Evolutionary conservation across 2,329 filamentous ascomycete species (phyloP), one percentile per base, ranked within the genome.

Genomic region (Trichophyton rubrum): DNA sequence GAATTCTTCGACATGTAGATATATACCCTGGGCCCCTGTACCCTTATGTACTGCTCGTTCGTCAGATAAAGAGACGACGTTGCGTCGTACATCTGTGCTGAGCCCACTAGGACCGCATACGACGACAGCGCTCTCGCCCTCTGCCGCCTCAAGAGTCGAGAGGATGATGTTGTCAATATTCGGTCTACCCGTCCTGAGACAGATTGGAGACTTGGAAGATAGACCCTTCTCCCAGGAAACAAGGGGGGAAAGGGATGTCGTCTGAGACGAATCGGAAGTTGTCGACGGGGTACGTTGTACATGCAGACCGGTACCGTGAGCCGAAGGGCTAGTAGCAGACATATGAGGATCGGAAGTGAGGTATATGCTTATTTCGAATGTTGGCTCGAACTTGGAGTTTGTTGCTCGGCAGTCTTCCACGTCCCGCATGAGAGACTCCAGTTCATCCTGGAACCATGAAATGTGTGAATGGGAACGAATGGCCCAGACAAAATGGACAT

Each of bases 21-120:
- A 84, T 30, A 86, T 80, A 0, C 84, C 84, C 68, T 86, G 83
- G 13, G 84, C 84, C 0, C 83, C 83, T 0, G 81, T 86, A 1
- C 84, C 84, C 69, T 86, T 86, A 65, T 86, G 83, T 49, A 86
- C 82, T 2, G 82, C 84, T 33, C 84, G 75, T 70, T 87, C 84
- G 68, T 87, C 83, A 64, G 82, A 84, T 47, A 86, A 65, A 7
- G 68, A 74, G 2, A 81, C 82, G 0, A 82, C 82, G 60, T 74
- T 78, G 13, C 75, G 77, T 61, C 83, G 77, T 3, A 83, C 79
- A 63, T 81, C 77, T n/a, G 78, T 75, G 2, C 80, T 78, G 55
- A 86, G 67, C 0, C 80, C 78, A 1, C 71, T 68, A 0, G 82
- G 82, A 13, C 84, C 84, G 66, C 85, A 87, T 0, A 82, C 83